phyloP scores from a whole-genome alignment of 176 grass and related monocot genomes.

The Dendrocalamus sinicus region DNA sequence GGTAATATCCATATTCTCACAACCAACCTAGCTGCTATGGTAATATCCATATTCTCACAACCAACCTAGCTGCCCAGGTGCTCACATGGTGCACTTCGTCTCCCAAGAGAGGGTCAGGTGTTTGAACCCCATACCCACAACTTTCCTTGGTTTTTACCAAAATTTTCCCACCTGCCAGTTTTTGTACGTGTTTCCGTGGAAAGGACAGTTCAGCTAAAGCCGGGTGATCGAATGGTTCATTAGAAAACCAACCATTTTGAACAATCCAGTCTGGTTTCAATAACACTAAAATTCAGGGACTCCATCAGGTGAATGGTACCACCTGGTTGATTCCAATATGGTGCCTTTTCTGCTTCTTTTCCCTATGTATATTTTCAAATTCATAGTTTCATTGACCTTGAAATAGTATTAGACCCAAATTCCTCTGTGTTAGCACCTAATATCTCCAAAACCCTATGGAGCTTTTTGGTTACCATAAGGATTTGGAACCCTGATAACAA shows the following conservation, averaged over 20 bases:
- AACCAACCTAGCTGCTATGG: not conserved
- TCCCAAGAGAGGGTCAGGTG: not conserved
- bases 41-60: not conserved
- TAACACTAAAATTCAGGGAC: not conserved
- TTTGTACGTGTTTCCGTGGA: not conserved
- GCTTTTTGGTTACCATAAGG: not conserved
- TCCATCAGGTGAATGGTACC: not conserved
- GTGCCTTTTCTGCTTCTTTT: not conserved
- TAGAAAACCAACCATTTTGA: not conserved
- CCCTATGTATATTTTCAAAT: not conserved
- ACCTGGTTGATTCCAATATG: not conserved
- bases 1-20: not conserved
- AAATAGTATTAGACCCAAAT: not conserved
- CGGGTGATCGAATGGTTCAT: not conserved
- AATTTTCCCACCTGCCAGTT: not conserved
- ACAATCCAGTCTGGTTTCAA: not conserved
- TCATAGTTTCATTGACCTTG: not conserved
- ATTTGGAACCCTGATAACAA: not conserved
- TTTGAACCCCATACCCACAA: not conserved
- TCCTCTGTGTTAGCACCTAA: not conserved
- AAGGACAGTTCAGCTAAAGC: not conserved
- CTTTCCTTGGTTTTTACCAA: not conserved
- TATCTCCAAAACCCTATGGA: not conserved
- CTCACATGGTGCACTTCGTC: not conserved
- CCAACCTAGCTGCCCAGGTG: not conserved